A percentile compares a stretch with the other conserved stretches of the same genome.
Conservation (phyloP, 2,329 filamentous ascomycete species). For the Xylariaceae sp. region DNA sequence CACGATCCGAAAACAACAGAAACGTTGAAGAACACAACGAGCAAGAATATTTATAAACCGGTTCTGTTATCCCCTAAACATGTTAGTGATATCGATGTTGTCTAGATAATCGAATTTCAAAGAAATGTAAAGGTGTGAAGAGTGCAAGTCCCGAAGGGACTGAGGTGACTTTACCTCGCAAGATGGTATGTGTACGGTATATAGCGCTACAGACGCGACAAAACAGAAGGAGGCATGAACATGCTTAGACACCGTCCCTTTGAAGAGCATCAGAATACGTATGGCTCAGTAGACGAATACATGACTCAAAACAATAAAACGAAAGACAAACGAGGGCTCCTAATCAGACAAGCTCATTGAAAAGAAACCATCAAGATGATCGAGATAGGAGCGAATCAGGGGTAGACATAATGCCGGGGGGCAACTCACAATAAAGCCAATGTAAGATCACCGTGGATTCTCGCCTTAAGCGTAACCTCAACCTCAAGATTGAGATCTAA, state of each 20-base stretch:
- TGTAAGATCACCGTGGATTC: constrained; percentile 80
- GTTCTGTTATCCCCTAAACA: no score
- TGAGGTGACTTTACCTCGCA: constrained; percentile 10
- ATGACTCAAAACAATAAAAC: neutral
- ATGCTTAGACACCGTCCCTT: constrained; percentile 25
- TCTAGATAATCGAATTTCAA: neutral
- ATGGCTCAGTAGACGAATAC: neutral
- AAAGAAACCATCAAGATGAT: no score
- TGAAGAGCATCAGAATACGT: constrained; percentile 15
- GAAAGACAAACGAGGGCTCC: no score
- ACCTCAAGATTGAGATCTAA: constrained; percentile 80
- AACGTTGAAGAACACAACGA: no score
- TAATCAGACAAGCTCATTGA: no score
- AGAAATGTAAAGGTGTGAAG: neutral
- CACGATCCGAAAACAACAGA: no score
- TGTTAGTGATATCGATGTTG: constrained; percentile 4
- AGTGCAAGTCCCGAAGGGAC: neutral
- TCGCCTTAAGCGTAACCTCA: constrained; percentile 81
- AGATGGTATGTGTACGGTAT: constrained; percentile 1
- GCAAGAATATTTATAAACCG: no score
- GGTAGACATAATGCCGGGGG: no score
- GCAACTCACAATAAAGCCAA: constrained; percentile 60
- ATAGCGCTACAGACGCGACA: no score
- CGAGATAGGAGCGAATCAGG: no score
- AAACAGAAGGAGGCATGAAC: no score